phyloP scores from a whole-genome alignment of 352 stramenopile species.

The Pythium scleroteichum region DNA sequence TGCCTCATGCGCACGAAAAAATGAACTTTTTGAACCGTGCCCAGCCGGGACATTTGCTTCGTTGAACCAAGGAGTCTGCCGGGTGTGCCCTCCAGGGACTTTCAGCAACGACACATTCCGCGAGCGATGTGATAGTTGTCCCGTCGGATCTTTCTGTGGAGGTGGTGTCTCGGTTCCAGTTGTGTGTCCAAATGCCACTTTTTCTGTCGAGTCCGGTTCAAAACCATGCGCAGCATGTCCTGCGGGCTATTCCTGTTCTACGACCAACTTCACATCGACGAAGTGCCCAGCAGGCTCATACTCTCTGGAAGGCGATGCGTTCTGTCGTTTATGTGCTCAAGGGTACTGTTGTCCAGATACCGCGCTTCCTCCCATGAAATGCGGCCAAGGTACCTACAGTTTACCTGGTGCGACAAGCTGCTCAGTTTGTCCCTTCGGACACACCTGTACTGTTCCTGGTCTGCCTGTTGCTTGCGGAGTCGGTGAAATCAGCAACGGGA shows the following conservation, averaged over 20 bases:
- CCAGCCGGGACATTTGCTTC: conserved; percentile 21
- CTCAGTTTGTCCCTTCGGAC: conserved; percentile 46
- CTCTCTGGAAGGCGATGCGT: conserved; percentile 40
- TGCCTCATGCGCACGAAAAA: conserved; percentile 8
- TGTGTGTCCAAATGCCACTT: conserved; percentile 37
- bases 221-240: conserved; percentile 45
- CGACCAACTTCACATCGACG: neutral
- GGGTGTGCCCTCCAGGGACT: conserved; percentile 40
- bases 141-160: conserved; percentile 47
- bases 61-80: conserved; percentile 10
- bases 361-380: conserved; percentile 14
- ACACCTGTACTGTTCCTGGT: conserved; percentile 35
- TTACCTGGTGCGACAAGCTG: conserved; percentile 39
- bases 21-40: conserved; percentile 13
- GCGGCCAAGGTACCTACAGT: conserved; percentile 26
- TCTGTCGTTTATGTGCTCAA: conserved; percentile 41
- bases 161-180: conserved; percentile 30
- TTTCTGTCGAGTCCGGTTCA: conserved; percentile 27
- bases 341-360: conserved; percentile 33
- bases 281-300: conserved; percentile 40
- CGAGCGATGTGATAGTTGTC: conserved; percentile 36
- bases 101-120: conserved; percentile 29
- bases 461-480: conserved; percentile 34
- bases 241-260: conserved; percentile 33
- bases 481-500: conserved; percentile 44